Conservation (phyloP, 2,329 filamentous ascomycete genomes). For the Fusarium compactum region DNA sequence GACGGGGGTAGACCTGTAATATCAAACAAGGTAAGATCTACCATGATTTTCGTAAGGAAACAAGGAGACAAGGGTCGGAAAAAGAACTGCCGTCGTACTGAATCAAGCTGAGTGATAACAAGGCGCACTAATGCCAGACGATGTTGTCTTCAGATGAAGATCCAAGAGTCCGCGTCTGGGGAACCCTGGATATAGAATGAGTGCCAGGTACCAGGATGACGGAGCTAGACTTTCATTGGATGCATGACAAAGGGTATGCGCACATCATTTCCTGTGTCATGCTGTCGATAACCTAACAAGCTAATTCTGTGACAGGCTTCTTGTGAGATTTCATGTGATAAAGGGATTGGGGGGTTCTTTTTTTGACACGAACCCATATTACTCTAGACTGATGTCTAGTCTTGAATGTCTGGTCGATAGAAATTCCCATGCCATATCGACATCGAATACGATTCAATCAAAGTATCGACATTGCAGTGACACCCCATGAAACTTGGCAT, state of each 20-base stretch:
- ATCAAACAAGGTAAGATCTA: constrained; percentile 2
- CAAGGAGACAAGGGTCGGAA: constrained; percentile 1
- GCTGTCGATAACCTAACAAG: too few relatives aligned
- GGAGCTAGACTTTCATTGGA: not conserved
- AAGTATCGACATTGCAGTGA: not conserved
- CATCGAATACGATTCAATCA: not conserved
- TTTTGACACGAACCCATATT: not conserved
- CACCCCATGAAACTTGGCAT: not conserved
- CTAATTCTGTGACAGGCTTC: too few relatives aligned
- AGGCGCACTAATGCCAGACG: not conserved
- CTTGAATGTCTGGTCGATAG: not conserved
- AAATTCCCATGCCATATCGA: not conserved
- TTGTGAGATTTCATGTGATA: too few relatives aligned
- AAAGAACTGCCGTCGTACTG: not conserved
- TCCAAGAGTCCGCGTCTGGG: constrained; percentile 15
- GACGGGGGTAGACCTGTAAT: not conserved
- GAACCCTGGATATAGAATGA: constrained; percentile 7
- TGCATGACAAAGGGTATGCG: not conserved
- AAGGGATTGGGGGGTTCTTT: too few relatives aligned
- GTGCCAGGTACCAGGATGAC: not conserved
- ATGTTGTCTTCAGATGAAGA: constrained; percentile 18
- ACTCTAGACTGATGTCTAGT: not conserved
- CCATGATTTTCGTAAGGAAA: not conserved
- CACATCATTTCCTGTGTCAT: not conserved
- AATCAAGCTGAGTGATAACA: constrained; percentile 5